phyloP scores from a whole-genome alignment of 2,329 filamentous ascomycete genomes.

The Aspergillus sp. region DNA sequence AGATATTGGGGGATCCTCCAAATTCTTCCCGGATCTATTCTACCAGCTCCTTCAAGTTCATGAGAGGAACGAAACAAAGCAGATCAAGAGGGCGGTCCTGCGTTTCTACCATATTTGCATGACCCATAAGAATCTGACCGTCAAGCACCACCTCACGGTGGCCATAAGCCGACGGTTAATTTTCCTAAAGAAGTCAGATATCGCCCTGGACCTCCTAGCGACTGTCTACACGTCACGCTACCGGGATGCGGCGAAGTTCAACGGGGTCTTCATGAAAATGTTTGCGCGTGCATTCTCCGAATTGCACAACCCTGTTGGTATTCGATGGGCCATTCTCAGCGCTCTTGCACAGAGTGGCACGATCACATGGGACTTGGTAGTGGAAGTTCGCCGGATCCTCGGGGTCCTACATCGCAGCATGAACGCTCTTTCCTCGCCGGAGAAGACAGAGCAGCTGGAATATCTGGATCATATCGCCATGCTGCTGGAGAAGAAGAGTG shows the following conservation, averaged over 20 bases:
- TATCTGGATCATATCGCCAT: conserved; percentile 14
- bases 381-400: conserved; percentile 24
- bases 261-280: conserved; percentile 32
- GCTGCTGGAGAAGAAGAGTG: conserved; percentile 16
- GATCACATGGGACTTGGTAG: conserved; percentile 23
- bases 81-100: conserved; percentile 30
- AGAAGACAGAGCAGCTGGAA: conserved; percentile 7
- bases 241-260: conserved; percentile 24
- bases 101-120: conserved; percentile 33
- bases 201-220: conserved; percentile 27
- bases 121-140: conserved; percentile 20
- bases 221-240: conserved; percentile 32
- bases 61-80: conserved; percentile 14
- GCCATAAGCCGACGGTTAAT: conserved; percentile 24
- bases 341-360: conserved; percentile 27
- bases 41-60: conserved; percentile 24
- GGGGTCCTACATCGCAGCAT: conserved; percentile 9
- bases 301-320: conserved; percentile 23
- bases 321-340: conserved; percentile 35
- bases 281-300: conserved; percentile 28
- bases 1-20: conserved; percentile 8
- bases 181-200: conserved; percentile 12
- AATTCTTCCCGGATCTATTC: conserved; percentile 19
- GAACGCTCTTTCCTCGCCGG: neutral
- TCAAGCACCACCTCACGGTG: conserved; percentile 31